A percentile compares a stretch with the other conserved stretches of the same genome.
phyloP scores from a whole-genome alignment of 805 yeast species.

The Lipomyces mesembrius region DNA sequence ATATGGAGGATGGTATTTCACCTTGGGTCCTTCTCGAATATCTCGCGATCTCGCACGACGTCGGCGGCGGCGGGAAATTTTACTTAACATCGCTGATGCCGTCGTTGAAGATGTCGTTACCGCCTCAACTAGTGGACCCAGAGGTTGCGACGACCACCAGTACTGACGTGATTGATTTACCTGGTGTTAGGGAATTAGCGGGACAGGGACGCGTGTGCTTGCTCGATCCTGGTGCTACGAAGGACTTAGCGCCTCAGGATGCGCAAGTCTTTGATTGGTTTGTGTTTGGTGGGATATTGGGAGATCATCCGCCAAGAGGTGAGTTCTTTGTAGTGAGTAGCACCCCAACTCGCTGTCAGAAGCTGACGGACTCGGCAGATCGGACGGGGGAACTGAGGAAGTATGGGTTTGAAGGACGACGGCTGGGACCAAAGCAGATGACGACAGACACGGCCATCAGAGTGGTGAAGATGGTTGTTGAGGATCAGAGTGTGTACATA shows the following conservation, averaged over 20 bases:
- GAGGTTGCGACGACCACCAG: conserved; percentile 59
- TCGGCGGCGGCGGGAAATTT: conserved; percentile 70
- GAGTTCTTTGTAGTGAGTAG: not conserved
- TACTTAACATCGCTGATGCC: conserved; percentile 69
- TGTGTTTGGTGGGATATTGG: conserved; percentile 90
- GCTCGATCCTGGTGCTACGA: conserved; percentile 83
- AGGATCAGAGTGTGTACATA: conserved; percentile 49
- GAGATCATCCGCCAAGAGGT: conserved; percentile 53
- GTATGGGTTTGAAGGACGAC: conserved; percentile 83
- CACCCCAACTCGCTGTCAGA: conserved; percentile 48
- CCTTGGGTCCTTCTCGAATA: conserved; percentile 95
- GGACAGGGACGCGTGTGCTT: conserved; percentile 67
- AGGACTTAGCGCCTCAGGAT: conserved; percentile 76
- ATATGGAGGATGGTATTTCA: conserved; percentile 96
- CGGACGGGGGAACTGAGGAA: conserved; percentile 89
- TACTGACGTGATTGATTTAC: conserved; percentile 59
- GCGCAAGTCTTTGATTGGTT: conserved; percentile 73
- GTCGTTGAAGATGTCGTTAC: conserved; percentile 73
- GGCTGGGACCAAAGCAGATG: conserved; percentile 90
- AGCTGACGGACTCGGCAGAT: conserved; percentile 53
- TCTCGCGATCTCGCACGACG: conserved; percentile 76
- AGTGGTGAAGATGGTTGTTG: conserved; percentile 81
- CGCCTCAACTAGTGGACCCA: conserved; percentile 57
- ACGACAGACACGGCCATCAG: conserved; percentile 97
- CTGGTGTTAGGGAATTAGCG: conserved; percentile 33